phyloP scores from a whole-genome alignment of 148 eudicot species.

The Rheum nobile region DNA sequence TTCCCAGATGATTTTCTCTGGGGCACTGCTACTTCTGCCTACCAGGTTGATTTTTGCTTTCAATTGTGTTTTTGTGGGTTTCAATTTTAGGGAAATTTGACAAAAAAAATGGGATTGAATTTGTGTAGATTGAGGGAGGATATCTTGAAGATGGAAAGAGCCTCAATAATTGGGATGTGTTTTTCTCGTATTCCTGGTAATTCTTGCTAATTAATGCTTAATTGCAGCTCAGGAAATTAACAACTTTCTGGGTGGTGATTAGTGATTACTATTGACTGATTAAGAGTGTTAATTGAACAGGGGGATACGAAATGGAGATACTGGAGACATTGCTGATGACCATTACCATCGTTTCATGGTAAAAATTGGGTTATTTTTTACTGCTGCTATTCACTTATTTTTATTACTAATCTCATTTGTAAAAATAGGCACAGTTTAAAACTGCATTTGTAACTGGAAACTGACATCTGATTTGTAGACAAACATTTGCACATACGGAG shows the following conservation, averaged over 20 bases:
- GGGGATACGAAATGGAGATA: slow-evolving; percentile 28
- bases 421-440: no score
- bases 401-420: no score
- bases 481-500: no score
- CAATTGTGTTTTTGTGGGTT: not conserved
- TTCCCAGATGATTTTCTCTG: slow-evolving; percentile 58
- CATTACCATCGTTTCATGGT: slow-evolving; percentile 81
- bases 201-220: not conserved
- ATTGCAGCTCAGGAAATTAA: not conserved
- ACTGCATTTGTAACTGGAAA: no score
- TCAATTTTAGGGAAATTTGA: not conserved
- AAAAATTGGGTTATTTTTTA: not conserved
- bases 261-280: not conserved
- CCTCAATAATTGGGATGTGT: slow-evolving; percentile 64
- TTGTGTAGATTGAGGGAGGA: slow-evolving; percentile 55
- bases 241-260: not conserved
- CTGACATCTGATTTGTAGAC: no score
- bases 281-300: slow-evolving; percentile 11
- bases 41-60: slow-evolving; percentile 24
- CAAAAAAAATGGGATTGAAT: not conserved
- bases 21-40: slow-evolving; percentile 62
- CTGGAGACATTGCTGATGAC: slow-evolving; percentile 69
- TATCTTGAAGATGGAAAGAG: slow-evolving; percentile 49
- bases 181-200: slow-evolving; percentile 28
- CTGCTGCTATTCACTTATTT: not conserved